These are phyloP conservation scores for Austroboletus niveus DNA, from an alignment of 1,284 basidiomycete genomes.

Conservation along the genomic window DNA sequence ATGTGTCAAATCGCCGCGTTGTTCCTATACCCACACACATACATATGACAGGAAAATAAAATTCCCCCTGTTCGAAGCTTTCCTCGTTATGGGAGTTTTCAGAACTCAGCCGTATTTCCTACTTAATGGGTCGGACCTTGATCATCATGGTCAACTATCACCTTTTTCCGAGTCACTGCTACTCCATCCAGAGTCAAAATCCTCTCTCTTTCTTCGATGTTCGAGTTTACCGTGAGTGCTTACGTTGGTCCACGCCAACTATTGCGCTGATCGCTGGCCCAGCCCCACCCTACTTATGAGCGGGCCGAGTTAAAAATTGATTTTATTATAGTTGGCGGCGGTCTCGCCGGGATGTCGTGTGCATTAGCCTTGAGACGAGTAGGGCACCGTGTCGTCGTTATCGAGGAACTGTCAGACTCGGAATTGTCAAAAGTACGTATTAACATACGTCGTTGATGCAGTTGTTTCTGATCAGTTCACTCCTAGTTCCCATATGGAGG, in stretches of 20 bases:
- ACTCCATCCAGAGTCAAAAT: not conserved
- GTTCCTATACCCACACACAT: slow-evolving; percentile 1
- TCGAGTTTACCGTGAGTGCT: slow-evolving; percentile 14
- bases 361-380: slow-evolving; percentile 53
- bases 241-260: not conserved
- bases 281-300: slow-evolving; percentile 15
- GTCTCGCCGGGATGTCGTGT: slow-evolving; percentile 51
- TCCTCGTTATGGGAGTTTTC: slow-evolving; percentile 21
- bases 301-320: slow-evolving; percentile 35
- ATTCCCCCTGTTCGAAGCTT: slow-evolving; percentile 11
- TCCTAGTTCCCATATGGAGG: slow-evolving; percentile 35
- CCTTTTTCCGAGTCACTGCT: not conserved
- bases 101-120: slow-evolving; percentile 10
- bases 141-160: not conserved
- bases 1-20: slow-evolving; percentile 5
- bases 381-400: slow-evolving; percentile 53
- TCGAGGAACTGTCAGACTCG: slow-evolving; percentile 45
- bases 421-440: slow-evolving; percentile 32
- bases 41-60: slow-evolving; percentile 4
- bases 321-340: slow-evolving; percentile 51
- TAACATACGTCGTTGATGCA: not conserved
- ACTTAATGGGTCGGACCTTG: slow-evolving; percentile 14
- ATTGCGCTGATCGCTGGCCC: slow-evolving; percentile 1
- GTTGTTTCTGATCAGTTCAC: not conserved
- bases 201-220: slow-evolving; percentile 6